Percentiles rank a stretch among this genome's conserved stretches.
These are phyloP conservation scores for Podaxis sp. DNA, from an alignment of 768 basidiomycete species.

Conservation along the genomic window DNA sequence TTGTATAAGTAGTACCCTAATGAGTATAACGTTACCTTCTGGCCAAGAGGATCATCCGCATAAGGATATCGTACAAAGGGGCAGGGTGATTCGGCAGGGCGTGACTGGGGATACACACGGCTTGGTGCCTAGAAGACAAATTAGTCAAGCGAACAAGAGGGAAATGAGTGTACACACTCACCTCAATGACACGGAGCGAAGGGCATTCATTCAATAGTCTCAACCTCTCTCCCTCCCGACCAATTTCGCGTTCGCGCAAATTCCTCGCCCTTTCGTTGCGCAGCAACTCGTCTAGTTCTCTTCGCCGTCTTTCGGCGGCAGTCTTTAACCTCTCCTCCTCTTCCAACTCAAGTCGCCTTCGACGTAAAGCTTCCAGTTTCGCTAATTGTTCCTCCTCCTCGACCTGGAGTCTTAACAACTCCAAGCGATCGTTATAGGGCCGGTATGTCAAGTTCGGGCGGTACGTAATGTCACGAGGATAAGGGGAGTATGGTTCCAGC, in stretches of 20 bases:
- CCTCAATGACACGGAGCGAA: not conserved
- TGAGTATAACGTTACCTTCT: not conserved
- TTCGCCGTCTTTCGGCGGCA: not conserved
- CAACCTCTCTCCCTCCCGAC: not conserved
- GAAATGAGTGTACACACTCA: not conserved
- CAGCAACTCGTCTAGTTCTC: not conserved
- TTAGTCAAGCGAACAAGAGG: not conserved
- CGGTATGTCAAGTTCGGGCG: too few relatives aligned
- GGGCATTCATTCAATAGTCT: not conserved
- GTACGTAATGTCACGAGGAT: not conserved
- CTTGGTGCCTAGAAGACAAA: not conserved
- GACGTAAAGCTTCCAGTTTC: not conserved
- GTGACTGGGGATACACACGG: too few relatives aligned
- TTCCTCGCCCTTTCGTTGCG: not conserved
- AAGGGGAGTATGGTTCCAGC: constrained; percentile 15
- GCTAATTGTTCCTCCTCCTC: constrained; percentile 7
- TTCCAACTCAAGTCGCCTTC: not conserved
- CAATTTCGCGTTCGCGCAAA: not conserved
- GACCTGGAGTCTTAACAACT: constrained; percentile 4
- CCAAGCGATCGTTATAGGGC: not conserved
- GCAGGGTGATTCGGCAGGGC: not conserved
- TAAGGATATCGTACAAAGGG: not conserved
- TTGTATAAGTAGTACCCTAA: not conserved
- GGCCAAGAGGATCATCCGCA: not conserved
- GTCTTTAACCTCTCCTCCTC: not conserved